Evolutionary conservation across 495 filamentous ascomycete species (phyloP).

Genomic region (Aspergillus asperescens): DNA sequence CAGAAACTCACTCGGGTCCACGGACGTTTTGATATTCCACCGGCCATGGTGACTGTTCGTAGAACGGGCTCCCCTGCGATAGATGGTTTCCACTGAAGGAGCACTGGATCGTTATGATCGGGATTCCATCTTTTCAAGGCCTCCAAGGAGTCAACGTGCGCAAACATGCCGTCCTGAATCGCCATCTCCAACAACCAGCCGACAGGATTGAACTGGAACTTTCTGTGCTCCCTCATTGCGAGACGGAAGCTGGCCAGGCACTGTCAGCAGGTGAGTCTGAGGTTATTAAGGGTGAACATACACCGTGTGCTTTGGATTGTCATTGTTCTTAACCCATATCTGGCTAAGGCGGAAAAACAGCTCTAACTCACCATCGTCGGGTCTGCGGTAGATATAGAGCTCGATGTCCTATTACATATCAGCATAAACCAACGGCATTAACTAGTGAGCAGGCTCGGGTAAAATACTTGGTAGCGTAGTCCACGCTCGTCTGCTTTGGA

Average conservation of each 20-base stretch:
- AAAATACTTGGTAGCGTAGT: slow-evolving; percentile 12
- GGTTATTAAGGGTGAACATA: slow-evolving; percentile 1
- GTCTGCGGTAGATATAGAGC: slow-evolving; percentile 7
- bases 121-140: slow-evolving; percentile 5
- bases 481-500: slow-evolving; percentile 9
- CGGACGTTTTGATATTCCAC: slow-evolving; percentile 1
- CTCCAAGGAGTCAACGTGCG: slow-evolving; percentile 5
- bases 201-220: slow-evolving; percentile 7
- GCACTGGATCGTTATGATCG: neutral
- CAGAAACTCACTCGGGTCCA: slow-evolving; percentile 7
- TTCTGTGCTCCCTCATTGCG: slow-evolving; percentile 6
- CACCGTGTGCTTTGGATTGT: slow-evolving; percentile 8
- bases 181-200: slow-evolving; percentile 3
- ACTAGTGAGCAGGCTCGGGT: neutral
- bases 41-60: slow-evolving; percentile 2
- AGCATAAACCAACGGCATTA: neutral
- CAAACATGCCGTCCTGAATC: slow-evolving; percentile 2
- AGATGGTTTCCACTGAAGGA: slow-evolving; percentile 6
- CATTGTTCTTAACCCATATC: slow-evolving; percentile 12
- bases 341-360: slow-evolving; percentile 10
- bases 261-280: neutral
- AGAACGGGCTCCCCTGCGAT: slow-evolving; percentile 5
- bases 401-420: slow-evolving; percentile 9
- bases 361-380: slow-evolving; percentile 9
- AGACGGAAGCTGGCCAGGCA: slow-evolving; percentile 1